These are phyloP conservation scores for Schizochytrium sp. DNA, from an alignment of 108 stramenopile species.

Conservation along the genomic window DNA sequence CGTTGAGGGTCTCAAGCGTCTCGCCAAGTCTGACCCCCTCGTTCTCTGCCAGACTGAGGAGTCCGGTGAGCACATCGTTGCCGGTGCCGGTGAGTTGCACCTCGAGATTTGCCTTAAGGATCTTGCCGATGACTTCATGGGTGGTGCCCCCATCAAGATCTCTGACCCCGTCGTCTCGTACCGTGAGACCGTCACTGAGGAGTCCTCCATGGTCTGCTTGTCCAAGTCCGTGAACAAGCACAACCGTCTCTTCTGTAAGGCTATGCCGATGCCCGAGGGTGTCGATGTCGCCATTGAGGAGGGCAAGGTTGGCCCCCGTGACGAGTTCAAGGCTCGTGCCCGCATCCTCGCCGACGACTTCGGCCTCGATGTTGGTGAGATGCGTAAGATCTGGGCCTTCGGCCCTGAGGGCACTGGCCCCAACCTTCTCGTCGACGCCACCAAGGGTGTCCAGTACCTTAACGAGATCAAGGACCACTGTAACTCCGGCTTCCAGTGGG, in stretches of 20 bases:
- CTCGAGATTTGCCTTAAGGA: constrained; percentile 99
- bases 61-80: constrained; percentile 99
- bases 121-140: constrained; percentile 99
- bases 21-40: constrained; percentile 99
- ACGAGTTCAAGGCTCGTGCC: constrained; percentile 90
- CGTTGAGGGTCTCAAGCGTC: constrained; percentile 99
- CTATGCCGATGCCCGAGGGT: constrained; percentile 85
- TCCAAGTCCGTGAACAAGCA: constrained; percentile 99
- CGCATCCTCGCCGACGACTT: constrained; percentile 94
- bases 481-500: constrained; percentile 99
- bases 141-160: constrained; percentile 96
- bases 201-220: constrained; percentile 90
- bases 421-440: constrained; percentile 97
- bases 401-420: constrained; percentile 98
- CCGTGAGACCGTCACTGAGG: constrained; percentile 96
- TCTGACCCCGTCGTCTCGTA: constrained; percentile 99
- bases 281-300: constrained; percentile 95
- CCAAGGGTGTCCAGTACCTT: constrained; percentile 99
- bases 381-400: constrained; percentile 99
- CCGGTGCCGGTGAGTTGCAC: constrained; percentile 99
- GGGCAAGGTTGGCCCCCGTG: constrained; percentile 84
- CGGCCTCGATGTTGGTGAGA: constrained; percentile 97
- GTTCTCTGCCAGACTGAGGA: constrained; percentile 99
- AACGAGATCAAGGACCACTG: constrained; percentile 99
- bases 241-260: constrained; percentile 98